phyloP scores from a whole-genome alignment of 495 filamentous ascomycete species.

The Neurospora intermedia region DNA sequence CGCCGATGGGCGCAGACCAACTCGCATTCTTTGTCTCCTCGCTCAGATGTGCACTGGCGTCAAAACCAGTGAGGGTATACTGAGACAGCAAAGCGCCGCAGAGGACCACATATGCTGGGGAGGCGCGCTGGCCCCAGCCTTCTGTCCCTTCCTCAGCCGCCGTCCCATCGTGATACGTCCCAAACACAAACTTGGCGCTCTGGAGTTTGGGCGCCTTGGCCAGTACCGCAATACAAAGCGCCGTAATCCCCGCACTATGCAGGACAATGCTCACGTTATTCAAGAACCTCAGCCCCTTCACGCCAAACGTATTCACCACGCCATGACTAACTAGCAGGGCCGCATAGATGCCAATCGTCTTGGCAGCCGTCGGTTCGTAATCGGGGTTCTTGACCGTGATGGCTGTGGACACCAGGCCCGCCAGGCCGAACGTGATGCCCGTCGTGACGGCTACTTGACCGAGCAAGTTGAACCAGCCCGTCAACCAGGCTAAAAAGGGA shows the following conservation, averaged over 20 bases:
- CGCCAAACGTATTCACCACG: constrained; percentile 51
- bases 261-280: constrained; percentile 53
- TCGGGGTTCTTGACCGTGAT: constrained; percentile 42
- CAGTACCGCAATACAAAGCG: constrained; percentile 48
- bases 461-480: constrained; percentile 52
- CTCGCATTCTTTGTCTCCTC: constrained; percentile 51
- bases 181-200: constrained; percentile 49
- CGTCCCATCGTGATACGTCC: constrained; percentile 44
- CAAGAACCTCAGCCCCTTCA: constrained; percentile 44
- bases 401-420: constrained; percentile 47
- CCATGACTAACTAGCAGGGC: constrained; percentile 46
- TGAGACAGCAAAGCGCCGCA: constrained; percentile 45
- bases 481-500: constrained; percentile 54
- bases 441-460: constrained; percentile 56
- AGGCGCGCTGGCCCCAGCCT: constrained; percentile 32
- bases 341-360: constrained; percentile 53
- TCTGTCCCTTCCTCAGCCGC: constrained; percentile 36
- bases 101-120: constrained; percentile 39
- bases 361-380: constrained; percentile 38
- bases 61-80: constrained; percentile 43
- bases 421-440: constrained; percentile 56
- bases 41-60: constrained; percentile 47
- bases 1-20: constrained; percentile 51
- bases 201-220: constrained; percentile 53
- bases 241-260: constrained; percentile 46